A percentile compares a stretch with the other conserved stretches of the same genome.
These are phyloP conservation scores for Aspergillus sojae DNA, from an alignment of 2,329 filamentous ascomycete genomes.

Conservation along the genomic window DNA sequence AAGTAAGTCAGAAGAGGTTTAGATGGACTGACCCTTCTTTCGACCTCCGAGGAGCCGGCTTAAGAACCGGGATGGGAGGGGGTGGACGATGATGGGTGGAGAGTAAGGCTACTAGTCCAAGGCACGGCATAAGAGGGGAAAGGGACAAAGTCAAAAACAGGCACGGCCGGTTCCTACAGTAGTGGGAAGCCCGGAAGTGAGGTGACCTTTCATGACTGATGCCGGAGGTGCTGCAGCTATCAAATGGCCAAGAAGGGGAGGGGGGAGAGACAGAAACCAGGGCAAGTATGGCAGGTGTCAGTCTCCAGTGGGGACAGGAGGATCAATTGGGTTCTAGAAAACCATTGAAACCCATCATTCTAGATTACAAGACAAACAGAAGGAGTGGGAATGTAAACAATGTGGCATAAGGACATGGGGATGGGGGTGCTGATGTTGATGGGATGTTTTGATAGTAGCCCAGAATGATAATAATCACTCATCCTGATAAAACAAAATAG, in stretches of 20 bases:
- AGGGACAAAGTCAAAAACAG: conserved; percentile 15
- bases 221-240: background rate
- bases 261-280: background rate
- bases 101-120: conserved; percentile 5
- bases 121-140: conserved; percentile 12
- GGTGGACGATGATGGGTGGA: conserved; percentile 9
- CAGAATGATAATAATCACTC: background rate
- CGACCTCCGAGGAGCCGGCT: background rate
- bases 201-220: background rate
- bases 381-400: conserved; percentile 1
- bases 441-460: conserved; percentile 1
- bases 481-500: conserved; percentile 7
- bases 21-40: conserved; percentile 5
- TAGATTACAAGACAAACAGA: background rate
- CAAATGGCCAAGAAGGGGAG: background rate
- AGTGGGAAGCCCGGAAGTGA: conserved; percentile 1
- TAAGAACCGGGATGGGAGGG: conserved; percentile 10
- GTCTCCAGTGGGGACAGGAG: background rate
- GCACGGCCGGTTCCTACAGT: conserved; percentile 1
- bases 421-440: background rate
- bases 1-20: conserved; percentile 9
- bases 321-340: background rate
- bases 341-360: background rate
- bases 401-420: background rate
- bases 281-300: background rate